Evolutionary conservation across 2,329 filamentous ascomycete species (phyloP).

Genomic region (Akanthomyces dipterigenus): DNA sequence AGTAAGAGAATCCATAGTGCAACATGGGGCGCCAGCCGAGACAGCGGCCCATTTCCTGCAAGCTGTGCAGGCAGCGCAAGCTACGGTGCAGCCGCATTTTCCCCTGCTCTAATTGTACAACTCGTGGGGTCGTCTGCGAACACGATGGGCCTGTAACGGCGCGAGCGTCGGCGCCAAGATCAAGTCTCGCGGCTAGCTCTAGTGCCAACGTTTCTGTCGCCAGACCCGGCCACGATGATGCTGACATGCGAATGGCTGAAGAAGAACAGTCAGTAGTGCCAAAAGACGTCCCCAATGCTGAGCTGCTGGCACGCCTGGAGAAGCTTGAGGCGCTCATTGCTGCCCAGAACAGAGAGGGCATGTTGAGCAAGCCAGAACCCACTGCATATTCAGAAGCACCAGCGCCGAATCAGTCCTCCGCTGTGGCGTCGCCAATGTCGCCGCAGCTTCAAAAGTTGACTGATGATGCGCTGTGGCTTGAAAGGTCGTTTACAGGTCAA

Average conservation of each 20-base stretch:
- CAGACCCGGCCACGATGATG: not conserved
- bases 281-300: conserved; percentile 16
- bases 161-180: conserved; percentile 1
- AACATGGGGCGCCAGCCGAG: conserved; percentile 24
- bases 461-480: conserved; percentile 28
- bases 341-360: conserved; percentile 13
- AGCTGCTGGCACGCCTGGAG: conserved; percentile 21
- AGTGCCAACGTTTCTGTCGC: not conserved
- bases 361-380: conserved; percentile 5
- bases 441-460: conserved; percentile 26
- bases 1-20: conserved; percentile 3
- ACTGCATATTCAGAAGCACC: not conserved
- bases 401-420: conserved; percentile 9
- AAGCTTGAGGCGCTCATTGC: conserved; percentile 22
- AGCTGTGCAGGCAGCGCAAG: conserved; percentile 29
- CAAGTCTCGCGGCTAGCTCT: conserved; percentile 2
- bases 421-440: conserved; percentile 18
- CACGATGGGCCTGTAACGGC: conserved; percentile 9
- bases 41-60: conserved; percentile 29
- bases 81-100: conserved; percentile 30
- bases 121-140: conserved; percentile 26
- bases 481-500: conserved; percentile 24
- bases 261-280: conserved; percentile 3
- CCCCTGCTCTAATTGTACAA: conserved; percentile 30
- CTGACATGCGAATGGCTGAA: not conserved